Percentiles rank a stretch among this genome's conserved stretches.
phyloP scores from a whole-genome alignment of 352 stramenopile species.

The Albugo candida region DNA sequence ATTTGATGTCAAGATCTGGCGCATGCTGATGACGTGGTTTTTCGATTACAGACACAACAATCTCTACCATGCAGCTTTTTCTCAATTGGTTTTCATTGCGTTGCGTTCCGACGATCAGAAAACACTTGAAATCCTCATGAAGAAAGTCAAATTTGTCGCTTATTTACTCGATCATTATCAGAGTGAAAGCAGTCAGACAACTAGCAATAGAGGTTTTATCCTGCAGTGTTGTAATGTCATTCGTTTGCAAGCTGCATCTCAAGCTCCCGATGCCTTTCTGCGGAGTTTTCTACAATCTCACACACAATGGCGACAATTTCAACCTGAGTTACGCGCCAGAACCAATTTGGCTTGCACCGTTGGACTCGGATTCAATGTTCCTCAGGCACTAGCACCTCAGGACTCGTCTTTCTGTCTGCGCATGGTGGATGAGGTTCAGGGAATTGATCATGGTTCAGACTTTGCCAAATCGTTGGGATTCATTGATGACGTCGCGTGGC shows the following conservation, averaged over 20 bases:
- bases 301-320: constrained; percentile 62
- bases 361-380: constrained; percentile 57
- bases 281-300: constrained; percentile 80
- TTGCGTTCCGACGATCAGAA: constrained; percentile 69
- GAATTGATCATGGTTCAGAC: constrained; percentile 69
- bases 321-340: constrained; percentile 33
- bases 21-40: constrained; percentile 74
- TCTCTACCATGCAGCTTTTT: constrained; percentile 78
- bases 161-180: constrained; percentile 68
- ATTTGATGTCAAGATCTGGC: constrained; percentile 75
- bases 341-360: constrained; percentile 33
- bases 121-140: constrained; percentile 63
- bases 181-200: constrained; percentile 20
- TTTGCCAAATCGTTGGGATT: constrained; percentile 65
- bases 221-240: constrained; percentile 79
- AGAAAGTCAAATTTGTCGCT: constrained; percentile 76
- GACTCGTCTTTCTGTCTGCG: constrained; percentile 43
- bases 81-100: constrained; percentile 77
- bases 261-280: constrained; percentile 75
- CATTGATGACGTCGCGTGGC: constrained; percentile 69
- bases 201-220: constrained; percentile 77
- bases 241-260: constrained; percentile 70
- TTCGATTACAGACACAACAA: constrained; percentile 86
- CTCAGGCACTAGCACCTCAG: constrained; percentile 31
- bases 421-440: constrained; percentile 27